These are phyloP conservation scores for Aspergillus bridgeri DNA, from an alignment of 495 filamentous ascomycete species.

Conservation along the genomic window DNA sequence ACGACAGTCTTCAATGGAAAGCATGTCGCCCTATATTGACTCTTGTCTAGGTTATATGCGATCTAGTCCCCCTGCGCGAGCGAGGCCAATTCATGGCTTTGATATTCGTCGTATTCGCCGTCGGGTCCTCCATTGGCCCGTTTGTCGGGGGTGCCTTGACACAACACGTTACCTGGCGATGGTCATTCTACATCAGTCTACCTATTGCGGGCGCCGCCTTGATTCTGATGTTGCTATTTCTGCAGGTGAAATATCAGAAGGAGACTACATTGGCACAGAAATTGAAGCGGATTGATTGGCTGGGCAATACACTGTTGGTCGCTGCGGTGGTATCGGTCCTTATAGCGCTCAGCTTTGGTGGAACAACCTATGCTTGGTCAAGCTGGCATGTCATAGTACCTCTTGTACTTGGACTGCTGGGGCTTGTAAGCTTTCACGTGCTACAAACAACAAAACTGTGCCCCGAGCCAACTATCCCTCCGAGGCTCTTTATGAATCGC, in stretches of 20 bases:
- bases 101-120: not conserved
- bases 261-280: conserved; percentile 19
- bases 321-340: conserved; percentile 41
- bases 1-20: not conserved
- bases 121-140: not conserved
- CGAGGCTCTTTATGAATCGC: conserved; percentile 16
- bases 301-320: conserved; percentile 48
- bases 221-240: conserved; percentile 6
- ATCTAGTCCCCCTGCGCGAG: conserved; percentile 34
- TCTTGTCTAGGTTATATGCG: conserved; percentile 8
- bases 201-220: not conserved
- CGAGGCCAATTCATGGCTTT: conserved; percentile 20
- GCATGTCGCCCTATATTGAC: not conserved
- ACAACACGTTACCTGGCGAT: not conserved
- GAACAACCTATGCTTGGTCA: conserved; percentile 49
- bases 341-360: conserved; percentile 50
- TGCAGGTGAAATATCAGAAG: conserved; percentile 25
- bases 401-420: conserved; percentile 21
- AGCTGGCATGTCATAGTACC: conserved; percentile 40
- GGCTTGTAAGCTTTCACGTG: conserved; percentile 13
- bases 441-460: conserved; percentile 3
- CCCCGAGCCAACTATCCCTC: conserved; percentile 19
- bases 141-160: not conserved
- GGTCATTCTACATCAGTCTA: conserved; percentile 6
- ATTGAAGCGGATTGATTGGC: conserved; percentile 45